Evolutionary conservation across 305 asterid species (phyloP), one percentile per base, ranked within the genome.

Genomic region (Withania somnifera): DNA sequence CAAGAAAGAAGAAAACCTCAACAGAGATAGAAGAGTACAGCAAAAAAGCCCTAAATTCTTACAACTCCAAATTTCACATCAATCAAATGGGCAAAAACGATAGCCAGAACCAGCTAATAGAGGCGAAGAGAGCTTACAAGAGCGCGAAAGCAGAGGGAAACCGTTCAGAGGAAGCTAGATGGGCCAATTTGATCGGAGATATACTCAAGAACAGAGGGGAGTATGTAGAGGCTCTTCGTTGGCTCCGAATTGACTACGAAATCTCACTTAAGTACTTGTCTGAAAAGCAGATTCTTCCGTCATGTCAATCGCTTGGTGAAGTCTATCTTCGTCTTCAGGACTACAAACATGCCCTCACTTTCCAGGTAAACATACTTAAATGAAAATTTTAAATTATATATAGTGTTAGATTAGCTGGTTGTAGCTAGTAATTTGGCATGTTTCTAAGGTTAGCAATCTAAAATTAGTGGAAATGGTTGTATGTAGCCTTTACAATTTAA

Each of bases 291-390:
- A 85, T 90, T 60, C 94, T 94, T 58, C 95, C 99, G 79, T 91
- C 99, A 40, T 97, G 99, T 86, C 98, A 96, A 90, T 92, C 98
- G 34, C 94, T 96, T n/a, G 99, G 99, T 14, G 99, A 96, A 90
- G 85, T 96, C 79, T 82, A 92, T 88, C 90, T 96, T 76, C 99
- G 98, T 36, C 96, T 96, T 45, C 85, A 86, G 19, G 75, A 85
- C 13, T 91, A 86, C 87, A 82, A 88, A 47, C 84, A 90, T 0
- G 99, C 98, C 87, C 93, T 93, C 42, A 78, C 28, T 19, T 93
- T 66, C 76, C 76, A 66, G 76, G 76, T 66, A 66, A 61, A 61
- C n/a, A n/a, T n/a, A n/a, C n/a, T n/a, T n/a, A n/a, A n/a, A n/a
- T n/a, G n/a, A n/a, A n/a, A n/a, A n/a, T n/a, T n/a, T n/a, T n/a